phyloP scores from a whole-genome alignment of 192 early-diverging fungal species.

The Linnemannia exigua region DNA sequence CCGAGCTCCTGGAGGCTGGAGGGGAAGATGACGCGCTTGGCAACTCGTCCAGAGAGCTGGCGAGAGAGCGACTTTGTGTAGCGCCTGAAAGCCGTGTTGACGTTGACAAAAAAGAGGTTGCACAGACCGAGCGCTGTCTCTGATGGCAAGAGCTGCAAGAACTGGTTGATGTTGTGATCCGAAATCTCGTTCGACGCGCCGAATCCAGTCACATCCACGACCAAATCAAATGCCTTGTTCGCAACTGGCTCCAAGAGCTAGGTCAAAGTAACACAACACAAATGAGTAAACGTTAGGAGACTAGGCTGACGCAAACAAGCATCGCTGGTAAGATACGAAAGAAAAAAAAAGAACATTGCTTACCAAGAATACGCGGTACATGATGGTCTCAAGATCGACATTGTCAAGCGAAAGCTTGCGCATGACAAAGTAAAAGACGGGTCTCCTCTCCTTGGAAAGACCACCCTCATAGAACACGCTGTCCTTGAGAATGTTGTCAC shows the following conservation, averaged over 20 bases:
- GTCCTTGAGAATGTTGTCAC: conserved; percentile 77
- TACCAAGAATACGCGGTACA: conserved; percentile 82
- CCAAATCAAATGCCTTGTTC: conserved; percentile 81
- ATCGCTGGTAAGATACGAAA: too few species aligned
- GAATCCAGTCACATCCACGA: conserved; percentile 89
- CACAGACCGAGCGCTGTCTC: conserved; percentile 74
- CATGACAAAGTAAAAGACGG: conserved; percentile 89
- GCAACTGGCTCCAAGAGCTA: conserved; percentile 76
- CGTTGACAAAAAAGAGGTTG: conserved; percentile 85
- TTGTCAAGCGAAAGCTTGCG: conserved; percentile 80
- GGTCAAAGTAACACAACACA: not conserved
- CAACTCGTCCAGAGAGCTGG: conserved; percentile 66
- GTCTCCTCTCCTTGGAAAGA: conserved; percentile 76
- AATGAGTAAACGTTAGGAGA: not conserved
- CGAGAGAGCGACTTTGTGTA: conserved; percentile 72
- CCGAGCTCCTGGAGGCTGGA: conserved; percentile 76
- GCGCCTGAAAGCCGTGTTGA: conserved; percentile 83
- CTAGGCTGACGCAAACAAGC: not conserved
- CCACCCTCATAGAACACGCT: conserved; percentile 89
- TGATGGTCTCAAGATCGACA: conserved; percentile 87
- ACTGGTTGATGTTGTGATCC: conserved; percentile 78
- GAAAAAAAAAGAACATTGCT: conserved; percentile 34
- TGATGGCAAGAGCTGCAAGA: conserved; percentile 80
- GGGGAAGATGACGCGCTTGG: conserved; percentile 79
- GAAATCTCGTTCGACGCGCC: conserved; percentile 85